A percentile compares a stretch with the other conserved stretches of the same genome.
These are phyloP conservation scores for Eruca vesicaria DNA, from an alignment of 441 rosid genomes.

Conservation along the genomic window DNA sequence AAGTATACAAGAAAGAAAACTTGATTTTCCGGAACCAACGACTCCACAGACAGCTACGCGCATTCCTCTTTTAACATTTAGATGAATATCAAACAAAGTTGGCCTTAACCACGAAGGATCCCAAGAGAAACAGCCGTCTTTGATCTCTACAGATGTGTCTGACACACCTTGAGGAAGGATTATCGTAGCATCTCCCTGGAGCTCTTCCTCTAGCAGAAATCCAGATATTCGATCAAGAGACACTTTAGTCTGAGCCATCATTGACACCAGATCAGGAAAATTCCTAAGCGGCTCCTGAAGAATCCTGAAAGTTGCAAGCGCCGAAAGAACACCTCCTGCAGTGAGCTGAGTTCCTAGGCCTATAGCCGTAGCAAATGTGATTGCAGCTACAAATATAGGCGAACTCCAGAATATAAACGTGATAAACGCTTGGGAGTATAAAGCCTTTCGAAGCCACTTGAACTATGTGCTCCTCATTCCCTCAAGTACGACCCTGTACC, in stretches of 20 bases:
- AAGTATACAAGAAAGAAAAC: conserved; percentile 54
- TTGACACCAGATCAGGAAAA: conserved; percentile 65
- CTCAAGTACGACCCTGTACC: conserved; percentile 50
- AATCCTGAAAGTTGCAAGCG: conserved; percentile 68
- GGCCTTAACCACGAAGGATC: conserved; percentile 41
- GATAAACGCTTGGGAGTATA: conserved; percentile 54
- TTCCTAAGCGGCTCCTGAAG: conserved; percentile 69
- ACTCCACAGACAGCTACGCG: conserved; percentile 59
- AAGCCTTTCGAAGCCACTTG: conserved; percentile 45
- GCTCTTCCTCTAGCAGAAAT: conserved; percentile 53
- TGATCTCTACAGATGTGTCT: conserved; percentile 36
- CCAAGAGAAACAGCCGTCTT: conserved; percentile 65
- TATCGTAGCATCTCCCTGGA: conserved; percentile 33
- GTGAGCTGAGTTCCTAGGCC: conserved; percentile 45
- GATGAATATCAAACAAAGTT: conserved; percentile 60
- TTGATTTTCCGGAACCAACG: conserved; percentile 35
- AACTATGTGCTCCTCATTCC: neutral
- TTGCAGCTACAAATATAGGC: conserved; percentile 43
- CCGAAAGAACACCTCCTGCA: conserved; percentile 61
- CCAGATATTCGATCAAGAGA: conserved; percentile 55
- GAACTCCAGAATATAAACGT: conserved; percentile 54
- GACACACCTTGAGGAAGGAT: neutral
- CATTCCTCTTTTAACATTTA: conserved; percentile 36
- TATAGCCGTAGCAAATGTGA: conserved; percentile 57
- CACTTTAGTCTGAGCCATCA: conserved; percentile 64